Base-by-base conservation (phyloP, 345 rosid species). In the Lepidium aucheri region DNA sequence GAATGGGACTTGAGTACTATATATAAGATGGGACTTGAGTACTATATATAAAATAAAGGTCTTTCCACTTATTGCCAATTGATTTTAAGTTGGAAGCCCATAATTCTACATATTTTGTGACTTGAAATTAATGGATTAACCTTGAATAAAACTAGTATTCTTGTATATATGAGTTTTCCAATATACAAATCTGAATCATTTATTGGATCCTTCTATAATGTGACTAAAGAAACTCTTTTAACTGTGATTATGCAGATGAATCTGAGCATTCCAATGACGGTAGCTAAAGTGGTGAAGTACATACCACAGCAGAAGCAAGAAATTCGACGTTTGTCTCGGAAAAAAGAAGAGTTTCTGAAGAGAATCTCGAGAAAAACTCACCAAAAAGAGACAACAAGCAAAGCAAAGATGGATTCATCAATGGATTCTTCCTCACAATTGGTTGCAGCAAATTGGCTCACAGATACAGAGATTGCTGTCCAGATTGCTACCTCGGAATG, bases 281-380 rank as follows among this genome's bases (percentile, higher is more conserved):
- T 86, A 22, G 60, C 81, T 0, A 50, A 47, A 3, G 84, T 73
- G 38, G 57, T 86, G 18, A 79, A 74, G 59, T 84, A 80, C 67
- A 84, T 86, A 67, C 91, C 91, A 13, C 83, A 84, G 39, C 70
- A 78, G 39, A 77, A 76, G 39, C 72, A 65, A 20, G 70, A 82
- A 32, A 74, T 84, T 62, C 74, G 80, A 58, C 61, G 22, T n/a
- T 20, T 72, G 61, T 15, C 39, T 54, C 40, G 63, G 9, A 80
- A 53, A 72, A 86, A 84, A 66, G 83, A 82, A 64, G 81, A 82
- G n/a, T 66, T 86, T 17, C 34, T 84, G 44, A 26, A 26, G 30
- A 26, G 5, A 26, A 26, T 26, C 30, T 26, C 30, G 32, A 68
- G 24, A 20, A 67, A 78, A 41, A 43, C 60, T 17, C 55, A 73